phyloP scores from a whole-genome alignment of 495 filamentous ascomycete genomes.

The Usnea hakonensis region DNA sequence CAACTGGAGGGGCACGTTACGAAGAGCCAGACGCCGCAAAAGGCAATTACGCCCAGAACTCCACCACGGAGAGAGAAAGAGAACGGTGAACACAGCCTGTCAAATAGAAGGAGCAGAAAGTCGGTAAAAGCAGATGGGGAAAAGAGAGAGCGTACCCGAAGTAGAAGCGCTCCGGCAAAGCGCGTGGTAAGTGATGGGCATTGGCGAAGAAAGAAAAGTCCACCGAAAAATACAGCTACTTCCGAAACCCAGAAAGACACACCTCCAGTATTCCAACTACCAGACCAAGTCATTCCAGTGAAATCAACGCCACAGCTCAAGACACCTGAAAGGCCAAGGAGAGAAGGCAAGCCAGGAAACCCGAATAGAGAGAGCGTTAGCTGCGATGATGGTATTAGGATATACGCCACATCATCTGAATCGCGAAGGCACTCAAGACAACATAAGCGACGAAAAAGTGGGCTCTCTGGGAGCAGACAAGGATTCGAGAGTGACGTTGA shows the following conservation, averaged over 20 bases:
- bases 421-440: slow-evolving; percentile 11
- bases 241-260: slow-evolving; percentile 29
- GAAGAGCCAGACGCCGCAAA: slow-evolving; percentile 8
- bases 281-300: slow-evolving; percentile 33
- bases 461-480: slow-evolving; percentile 13
- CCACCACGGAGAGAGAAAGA: slow-evolving; percentile 24
- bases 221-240: slow-evolving; percentile 30
- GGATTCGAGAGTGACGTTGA: background rate
- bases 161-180: slow-evolving; percentile 59
- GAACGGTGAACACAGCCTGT: slow-evolving; percentile 14
- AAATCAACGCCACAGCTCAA: slow-evolving; percentile 40
- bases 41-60: background rate
- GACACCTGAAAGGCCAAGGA: slow-evolving; percentile 30
- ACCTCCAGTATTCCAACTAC: slow-evolving; percentile 45
- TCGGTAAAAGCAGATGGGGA: slow-evolving; percentile 24
- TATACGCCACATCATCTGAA: slow-evolving; percentile 20
- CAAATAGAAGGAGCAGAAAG: slow-evolving; percentile 22
- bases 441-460: slow-evolving; percentile 13
- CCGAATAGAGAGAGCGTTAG: slow-evolving; percentile 17
- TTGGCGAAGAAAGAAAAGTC: slow-evolving; percentile 52
- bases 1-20: slow-evolving; percentile 22
- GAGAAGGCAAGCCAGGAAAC: slow-evolving; percentile 19
- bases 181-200: slow-evolving; percentile 74
- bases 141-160: slow-evolving; percentile 30
- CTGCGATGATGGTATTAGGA: slow-evolving; percentile 22